Conservation (phyloP, 1,139 yeast genomes). For the Lodderomyces margitis region DNA sequence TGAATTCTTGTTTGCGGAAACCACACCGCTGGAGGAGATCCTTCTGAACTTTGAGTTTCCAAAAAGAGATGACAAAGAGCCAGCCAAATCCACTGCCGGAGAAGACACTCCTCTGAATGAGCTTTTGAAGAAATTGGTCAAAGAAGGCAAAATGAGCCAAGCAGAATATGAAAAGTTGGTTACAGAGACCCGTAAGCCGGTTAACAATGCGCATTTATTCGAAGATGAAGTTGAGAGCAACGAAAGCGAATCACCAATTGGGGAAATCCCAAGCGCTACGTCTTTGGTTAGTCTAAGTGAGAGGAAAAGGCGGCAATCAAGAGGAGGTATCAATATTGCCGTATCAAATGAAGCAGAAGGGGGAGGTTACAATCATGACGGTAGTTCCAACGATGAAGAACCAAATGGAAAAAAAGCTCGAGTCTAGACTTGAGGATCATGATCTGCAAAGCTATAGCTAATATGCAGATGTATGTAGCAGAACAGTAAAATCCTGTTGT, state of each 20-base stretch:
- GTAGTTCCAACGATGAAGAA: slow-evolving; percentile 1
- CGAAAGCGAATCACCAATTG: slow-evolving; percentile 11
- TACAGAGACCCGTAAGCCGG: slow-evolving; percentile 25
- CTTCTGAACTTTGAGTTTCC: slow-evolving; percentile 4
- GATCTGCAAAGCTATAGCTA: too few species aligned
- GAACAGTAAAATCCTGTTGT: too few species aligned
- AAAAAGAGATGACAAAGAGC: not conserved
- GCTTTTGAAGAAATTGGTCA: slow-evolving; percentile 28
- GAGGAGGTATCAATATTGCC: slow-evolving; percentile 28
- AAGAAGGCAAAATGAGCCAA: slow-evolving; percentile 22
- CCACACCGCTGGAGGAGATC: slow-evolving; percentile 4
- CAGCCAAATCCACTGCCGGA: slow-evolving; percentile 2
- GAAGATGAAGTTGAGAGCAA: slow-evolving; percentile 27
- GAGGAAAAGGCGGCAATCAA: slow-evolving; percentile 26
- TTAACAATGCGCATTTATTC: slow-evolving; percentile 27
- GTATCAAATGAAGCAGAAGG: not conserved
- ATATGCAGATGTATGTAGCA: too few species aligned
- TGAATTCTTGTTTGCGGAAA: slow-evolving; percentile 35
- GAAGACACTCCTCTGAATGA: slow-evolving; percentile 16
- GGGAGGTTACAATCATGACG: not conserved
- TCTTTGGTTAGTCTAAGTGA: slow-evolving; percentile 10
- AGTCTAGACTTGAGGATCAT: not conserved
- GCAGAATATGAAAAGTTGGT: slow-evolving; percentile 29
- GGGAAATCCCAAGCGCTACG: slow-evolving; percentile 12
- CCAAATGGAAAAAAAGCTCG: slow-evolving; percentile 2